These are phyloP conservation scores for Aaosphaeria pasadenensis DNA, from an alignment of 2,329 filamentous ascomycete species.

Conservation along the genomic window DNA sequence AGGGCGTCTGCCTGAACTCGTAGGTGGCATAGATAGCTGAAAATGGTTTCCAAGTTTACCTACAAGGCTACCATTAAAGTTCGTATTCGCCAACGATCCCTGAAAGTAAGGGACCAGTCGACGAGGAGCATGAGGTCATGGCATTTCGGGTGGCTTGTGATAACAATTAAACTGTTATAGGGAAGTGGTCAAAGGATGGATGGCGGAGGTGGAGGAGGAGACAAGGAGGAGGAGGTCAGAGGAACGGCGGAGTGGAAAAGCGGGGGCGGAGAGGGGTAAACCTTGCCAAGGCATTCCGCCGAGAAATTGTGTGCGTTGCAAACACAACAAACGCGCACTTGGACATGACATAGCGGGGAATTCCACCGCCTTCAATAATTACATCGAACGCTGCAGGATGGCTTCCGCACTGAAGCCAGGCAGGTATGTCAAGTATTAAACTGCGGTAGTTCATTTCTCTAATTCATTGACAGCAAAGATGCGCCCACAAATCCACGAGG, in stretches of 20 bases:
- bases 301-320: conserved; percentile 4
- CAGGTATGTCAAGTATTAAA: conserved; percentile 15
- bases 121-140: too few species aligned
- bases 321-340: conserved; percentile 15
- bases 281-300: conserved; percentile 5
- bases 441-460: conserved; percentile 1
- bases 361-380: too few species aligned
- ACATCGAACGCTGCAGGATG: conserved; percentile 16
- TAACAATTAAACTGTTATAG: too few species aligned
- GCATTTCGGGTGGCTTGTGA: too few species aligned
- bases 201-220: background rate
- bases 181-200: background rate
- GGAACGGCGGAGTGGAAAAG: background rate
- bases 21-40: too few species aligned
- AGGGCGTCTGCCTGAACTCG: too few species aligned
- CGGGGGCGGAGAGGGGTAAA: background rate
- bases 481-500: conserved; percentile 72
- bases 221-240: background rate
- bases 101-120: too few species aligned
- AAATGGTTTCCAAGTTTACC: too few species aligned
- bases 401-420: conserved; percentile 21
- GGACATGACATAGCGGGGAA: conserved; percentile 2
- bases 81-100: too few species aligned
- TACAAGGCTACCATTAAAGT: too few species aligned
- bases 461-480: conserved; percentile 35